phyloP scores from a whole-genome alignment of 139 green algal species.

The Chlorella sorokiniana region DNA sequence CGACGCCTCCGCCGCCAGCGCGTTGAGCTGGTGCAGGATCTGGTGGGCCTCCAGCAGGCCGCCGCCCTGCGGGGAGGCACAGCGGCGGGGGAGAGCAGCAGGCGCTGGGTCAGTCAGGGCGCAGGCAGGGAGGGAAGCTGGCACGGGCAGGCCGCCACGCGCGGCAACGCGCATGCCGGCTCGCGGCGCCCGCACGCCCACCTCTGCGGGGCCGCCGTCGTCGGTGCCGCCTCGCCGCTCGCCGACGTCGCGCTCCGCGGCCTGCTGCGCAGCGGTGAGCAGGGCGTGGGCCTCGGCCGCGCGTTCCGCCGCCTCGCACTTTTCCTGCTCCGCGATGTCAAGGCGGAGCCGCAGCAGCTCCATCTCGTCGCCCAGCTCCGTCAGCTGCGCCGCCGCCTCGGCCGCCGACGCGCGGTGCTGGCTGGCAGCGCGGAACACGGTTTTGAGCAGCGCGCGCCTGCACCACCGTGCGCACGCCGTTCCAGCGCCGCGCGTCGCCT shows the following conservation, averaged over 20 bases:
- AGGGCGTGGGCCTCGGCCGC: slow-evolving; percentile 35
- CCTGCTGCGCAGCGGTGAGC: neutral
- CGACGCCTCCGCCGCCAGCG: neutral
- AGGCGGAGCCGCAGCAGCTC: slow-evolving; percentile 75
- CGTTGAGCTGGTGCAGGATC: slow-evolving; percentile 23
- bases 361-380: slow-evolving; percentile 62
- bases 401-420: slow-evolving; percentile 56
- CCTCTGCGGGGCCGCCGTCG: too few species aligned
- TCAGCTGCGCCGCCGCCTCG: slow-evolving; percentile 57
- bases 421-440: slow-evolving; percentile 69
- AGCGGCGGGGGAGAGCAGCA: neutral
- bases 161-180: too few species aligned
- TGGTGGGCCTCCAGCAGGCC: slow-evolving; percentile 18
- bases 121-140: too few species aligned
- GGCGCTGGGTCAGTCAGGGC: too few species aligned
- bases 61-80: neutral
- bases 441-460: slow-evolving; percentile 74
- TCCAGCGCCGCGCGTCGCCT: slow-evolving; percentile 76
- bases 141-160: too few species aligned
- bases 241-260: neutral
- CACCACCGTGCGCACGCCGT: slow-evolving; percentile 58
- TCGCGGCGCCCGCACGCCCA: neutral
- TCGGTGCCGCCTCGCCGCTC: too few species aligned
- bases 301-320: slow-evolving; percentile 55
- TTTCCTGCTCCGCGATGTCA: slow-evolving; percentile 71